phyloP scores from a whole-genome alignment of 768 basidiomycete genomes.

The Amylocystis lapponica region DNA sequence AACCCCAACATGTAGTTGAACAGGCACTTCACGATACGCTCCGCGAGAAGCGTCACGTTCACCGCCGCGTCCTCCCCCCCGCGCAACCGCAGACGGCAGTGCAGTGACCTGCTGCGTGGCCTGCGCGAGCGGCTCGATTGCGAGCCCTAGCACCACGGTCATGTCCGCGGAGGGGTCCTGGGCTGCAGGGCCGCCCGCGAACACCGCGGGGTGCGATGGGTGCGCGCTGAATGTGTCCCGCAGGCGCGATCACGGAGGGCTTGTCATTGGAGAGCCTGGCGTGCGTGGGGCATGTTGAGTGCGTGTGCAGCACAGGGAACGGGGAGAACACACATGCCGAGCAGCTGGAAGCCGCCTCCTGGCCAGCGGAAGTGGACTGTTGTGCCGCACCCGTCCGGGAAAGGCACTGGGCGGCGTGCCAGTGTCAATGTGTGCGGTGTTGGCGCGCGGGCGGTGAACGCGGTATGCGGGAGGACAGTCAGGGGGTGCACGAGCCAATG shows the following conservation, averaged over 20 bases:
- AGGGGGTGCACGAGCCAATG: too few species aligned
- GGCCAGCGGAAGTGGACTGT: conserved; percentile 86
- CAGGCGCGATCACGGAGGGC: conserved; percentile 78
- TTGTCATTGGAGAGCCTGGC: conserved; percentile 84
- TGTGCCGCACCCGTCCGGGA: conserved; percentile 79
- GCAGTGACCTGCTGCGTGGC: conserved; percentile 54
- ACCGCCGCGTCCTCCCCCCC: conserved; percentile 8
- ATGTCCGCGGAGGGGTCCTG: conserved; percentile 34
- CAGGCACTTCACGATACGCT: conserved; percentile 59
- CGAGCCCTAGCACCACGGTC: conserved; percentile 71
- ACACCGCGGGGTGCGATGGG: conserved; percentile 26
- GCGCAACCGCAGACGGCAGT: conserved; percentile 30
- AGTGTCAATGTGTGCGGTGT: too few species aligned
- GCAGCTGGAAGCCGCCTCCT: conserved; percentile 77
- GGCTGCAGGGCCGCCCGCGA: conserved; percentile 22
- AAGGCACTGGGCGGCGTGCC: conserved; percentile 58
- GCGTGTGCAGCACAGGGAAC: not conserved
- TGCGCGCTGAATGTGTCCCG: conserved; percentile 52
- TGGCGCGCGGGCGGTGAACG: too few species aligned
- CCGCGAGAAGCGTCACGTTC: conserved; percentile 55
- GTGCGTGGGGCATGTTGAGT: not conserved
- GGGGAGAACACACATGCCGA: conserved; percentile 63
- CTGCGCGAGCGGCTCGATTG: conserved; percentile 67
- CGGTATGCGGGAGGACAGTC: too few species aligned
- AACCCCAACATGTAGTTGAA: conserved; percentile 19